Percentiles rank a stretch among this genome's conserved stretches.
phyloP scores from a whole-genome alignment of 106 monocot species.

The Allium cepa region DNA sequence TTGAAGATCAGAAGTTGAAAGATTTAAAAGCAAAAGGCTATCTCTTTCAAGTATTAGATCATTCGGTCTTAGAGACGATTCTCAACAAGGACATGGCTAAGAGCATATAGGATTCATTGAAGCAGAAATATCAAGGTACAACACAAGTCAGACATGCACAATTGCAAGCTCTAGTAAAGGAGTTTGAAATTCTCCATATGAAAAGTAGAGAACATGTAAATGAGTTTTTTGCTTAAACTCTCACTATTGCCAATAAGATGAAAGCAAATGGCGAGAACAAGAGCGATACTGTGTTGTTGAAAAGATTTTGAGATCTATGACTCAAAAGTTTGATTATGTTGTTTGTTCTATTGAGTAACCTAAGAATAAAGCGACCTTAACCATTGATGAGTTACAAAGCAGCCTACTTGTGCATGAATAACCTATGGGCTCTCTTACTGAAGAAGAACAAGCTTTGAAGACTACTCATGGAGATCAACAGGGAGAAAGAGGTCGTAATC shows the following conservation, averaged over 20 bases:
- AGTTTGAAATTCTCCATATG: not conserved
- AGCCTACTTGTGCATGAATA: no score
- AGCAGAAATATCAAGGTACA: not conserved
- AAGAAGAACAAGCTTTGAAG: no score
- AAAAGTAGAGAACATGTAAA: not conserved
- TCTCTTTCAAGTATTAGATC: conserved; percentile 3
- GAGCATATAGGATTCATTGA: not conserved
- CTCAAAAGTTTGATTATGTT: no score
- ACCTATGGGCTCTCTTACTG: no score
- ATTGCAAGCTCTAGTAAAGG: not conserved
- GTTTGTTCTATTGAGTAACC: no score
- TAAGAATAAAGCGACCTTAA: no score
- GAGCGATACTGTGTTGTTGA: not conserved
- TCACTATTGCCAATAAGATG: not conserved
- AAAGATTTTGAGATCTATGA: no score
- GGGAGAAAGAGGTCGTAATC: no score
- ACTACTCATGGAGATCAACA: no score
- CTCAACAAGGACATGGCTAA: not conserved
- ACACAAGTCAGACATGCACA: not conserved
- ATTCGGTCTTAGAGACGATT: not conserved
- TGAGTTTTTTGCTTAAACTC: not conserved
- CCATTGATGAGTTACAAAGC: no score
- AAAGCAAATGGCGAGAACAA: not conserved
- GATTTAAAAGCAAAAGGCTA: conserved; percentile 9
- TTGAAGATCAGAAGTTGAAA: not conserved